A percentile compares a stretch with the other conserved stretches of the same genome.
Conservation (phyloP, 768 basidiomycete species). For the Leccinum imitatum region DNA sequence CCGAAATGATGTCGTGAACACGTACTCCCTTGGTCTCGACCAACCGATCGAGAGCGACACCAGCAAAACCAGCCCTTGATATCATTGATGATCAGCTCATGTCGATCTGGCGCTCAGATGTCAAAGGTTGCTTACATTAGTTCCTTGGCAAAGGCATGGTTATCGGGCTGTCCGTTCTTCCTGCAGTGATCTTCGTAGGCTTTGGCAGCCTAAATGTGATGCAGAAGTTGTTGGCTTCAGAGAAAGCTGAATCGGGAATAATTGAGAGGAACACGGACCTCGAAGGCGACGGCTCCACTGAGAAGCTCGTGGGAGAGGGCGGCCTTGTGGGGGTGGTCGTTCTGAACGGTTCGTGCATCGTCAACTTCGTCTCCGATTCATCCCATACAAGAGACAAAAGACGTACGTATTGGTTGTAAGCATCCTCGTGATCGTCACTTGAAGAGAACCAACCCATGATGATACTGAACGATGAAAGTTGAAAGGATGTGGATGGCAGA, state of each 20-base stretch:
- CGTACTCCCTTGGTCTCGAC: slow-evolving; percentile 24
- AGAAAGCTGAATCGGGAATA: neutral
- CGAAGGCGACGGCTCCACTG: slow-evolving; percentile 17
- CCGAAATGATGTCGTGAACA: neutral
- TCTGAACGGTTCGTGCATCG: neutral
- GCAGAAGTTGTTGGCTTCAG: neutral
- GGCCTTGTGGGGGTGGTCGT: slow-evolving; percentile 9
- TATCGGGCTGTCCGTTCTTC: slow-evolving; percentile 14
- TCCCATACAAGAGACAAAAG: neutral
- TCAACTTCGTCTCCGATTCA: neutral
- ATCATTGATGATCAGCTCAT: neutral
- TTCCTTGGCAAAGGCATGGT: slow-evolving; percentile 26
- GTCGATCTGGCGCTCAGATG: neutral
- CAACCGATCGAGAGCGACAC: slow-evolving; percentile 4
- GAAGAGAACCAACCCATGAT: slow-evolving; percentile 14
- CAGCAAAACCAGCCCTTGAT: slow-evolving; percentile 13
- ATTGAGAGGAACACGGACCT: slow-evolving; percentile 12
- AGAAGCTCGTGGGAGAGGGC: slow-evolving; percentile 18
- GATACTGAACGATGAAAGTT: neutral
- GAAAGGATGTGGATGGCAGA: neutral
- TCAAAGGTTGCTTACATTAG: slow-evolving; percentile 12
- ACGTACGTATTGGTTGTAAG: slow-evolving; percentile 6
- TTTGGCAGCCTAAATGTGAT: slow-evolving; percentile 14
- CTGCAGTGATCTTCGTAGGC: slow-evolving; percentile 21
- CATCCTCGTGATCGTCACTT: neutral